Base-by-base conservation (phyloP, 2,329 filamentous ascomycete genomes). In the Botrytis paeoniae region DNA sequence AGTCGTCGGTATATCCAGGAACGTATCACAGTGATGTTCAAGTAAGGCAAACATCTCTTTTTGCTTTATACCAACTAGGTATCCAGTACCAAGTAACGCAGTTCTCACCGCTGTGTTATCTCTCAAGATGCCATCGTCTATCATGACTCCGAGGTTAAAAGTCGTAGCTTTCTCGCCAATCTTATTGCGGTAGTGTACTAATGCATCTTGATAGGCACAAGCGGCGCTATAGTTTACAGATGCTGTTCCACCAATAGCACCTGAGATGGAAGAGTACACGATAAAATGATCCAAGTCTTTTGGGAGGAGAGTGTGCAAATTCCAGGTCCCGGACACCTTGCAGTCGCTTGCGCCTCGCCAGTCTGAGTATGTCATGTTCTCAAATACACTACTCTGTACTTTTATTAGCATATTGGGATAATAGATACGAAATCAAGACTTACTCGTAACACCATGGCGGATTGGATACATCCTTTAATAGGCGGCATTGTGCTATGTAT, bases 31-130 rank as follows among this genome's bases (percentile, higher is more conserved):
- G 12, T 54, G 22, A 48, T 48, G 43, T 37, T 69, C 65, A 35
- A 89, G 81, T 0, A 89, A 82, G 0, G 87, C 86, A 0, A 88
- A 80, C 0, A 89, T 85, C 78, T 89, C 87, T 8, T 83, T 83
- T 76, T 86, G 86, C 75, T 85, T 85, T 60, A 86, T 85, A 0
- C 85, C 41, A 84, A 75, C 86, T 82, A 2, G 73, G 74, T 35
- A 78, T 76, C 2, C 78, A 73, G 64, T 78, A 77, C 69, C 48
- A 51, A 43, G 76, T 74, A n/a, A 70, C 63, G 10, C 78, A 75
- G 74, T 79, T 76, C 78, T 39, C 14, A 71, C 32, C 5, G 29
- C 41, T 8, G n/a, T 25, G 48, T 64, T 45, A 25, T 71, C 69
- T 54, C 78, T 77, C 3, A 81, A 68, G 45, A 80, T 78, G 3